Evolutionary conservation across 169 alveolate species (phyloP), one percentile per base, ranked within the genome.

Genomic region (Plasmodium relictum): DNA sequence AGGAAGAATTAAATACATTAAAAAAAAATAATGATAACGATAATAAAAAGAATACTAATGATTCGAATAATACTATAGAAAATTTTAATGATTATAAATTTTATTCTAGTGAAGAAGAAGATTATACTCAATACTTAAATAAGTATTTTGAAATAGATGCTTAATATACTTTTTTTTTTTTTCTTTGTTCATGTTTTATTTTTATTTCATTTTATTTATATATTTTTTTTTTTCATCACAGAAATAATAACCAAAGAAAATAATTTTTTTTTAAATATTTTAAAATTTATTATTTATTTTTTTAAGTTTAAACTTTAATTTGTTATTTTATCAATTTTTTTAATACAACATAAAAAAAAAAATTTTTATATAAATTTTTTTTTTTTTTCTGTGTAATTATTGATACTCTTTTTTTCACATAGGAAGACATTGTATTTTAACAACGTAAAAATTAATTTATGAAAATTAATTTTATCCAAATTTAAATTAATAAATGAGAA

Each of bases 21-120:
- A 3, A 61, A 68, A 39, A 59, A 20, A 45, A 48, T 56, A 61
- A 58, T n/a, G 44, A 42, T 39, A 7, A 31, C n/a, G 42, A 45
- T 6, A 58, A 54, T 48, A 48, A 45, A 22, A 18, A 66, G 12
- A 24, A 41, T 48, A 61, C 66, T 24, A 20, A 58, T 44, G 44
- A 85, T 22, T 39, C 20, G 1, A 45, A 70, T 37, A 39, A 41
- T n/a, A 70, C 20, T 10, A 71, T 52, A 59, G 70, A 52, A 8
- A 83, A 68, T 18, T 78, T 78, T 48, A 58, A 58, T 58, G 91
- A 69, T 22, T 54, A 54, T 69, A 83, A 83, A 39, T 58, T 70
- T 62, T 86, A 63, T 39, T 58, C 74, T 20, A 71, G 88, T 31
- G 92, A 86, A 16, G 92, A 86, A 61, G 92, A 86, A 41, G 92